Conservation (phyloP, 345 rosid species). For the Anastatica hierochuntica region DNA sequence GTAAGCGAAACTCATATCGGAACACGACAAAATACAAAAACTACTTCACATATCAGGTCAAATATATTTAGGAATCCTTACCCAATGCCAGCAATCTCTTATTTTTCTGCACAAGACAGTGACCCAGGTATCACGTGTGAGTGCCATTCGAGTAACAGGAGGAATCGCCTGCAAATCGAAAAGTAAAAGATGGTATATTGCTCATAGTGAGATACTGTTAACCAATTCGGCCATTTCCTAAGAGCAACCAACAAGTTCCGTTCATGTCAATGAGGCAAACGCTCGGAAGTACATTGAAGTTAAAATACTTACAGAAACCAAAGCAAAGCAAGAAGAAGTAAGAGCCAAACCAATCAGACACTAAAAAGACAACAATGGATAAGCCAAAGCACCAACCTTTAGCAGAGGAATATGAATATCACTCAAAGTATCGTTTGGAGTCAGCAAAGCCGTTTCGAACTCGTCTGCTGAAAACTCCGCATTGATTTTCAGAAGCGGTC, state of each 20-base stretch:
- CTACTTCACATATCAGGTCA: constrained; percentile 13
- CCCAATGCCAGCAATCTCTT: constrained; percentile 99
- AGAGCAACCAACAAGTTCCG: neutral
- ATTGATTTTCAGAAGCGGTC: constrained; percentile 68
- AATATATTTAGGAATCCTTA: constrained; percentile 31
- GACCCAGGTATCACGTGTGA: constrained; percentile 96
- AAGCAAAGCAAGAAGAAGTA: neutral
- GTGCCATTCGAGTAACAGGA: constrained; percentile 90
- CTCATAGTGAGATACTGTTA: neutral
- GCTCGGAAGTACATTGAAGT: neutral
- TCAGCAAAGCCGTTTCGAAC: constrained; percentile 82
- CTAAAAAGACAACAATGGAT: constrained; percentile 1
- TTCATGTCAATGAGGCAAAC: constrained; percentile 11
- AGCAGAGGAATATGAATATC: constrained; percentile 89
- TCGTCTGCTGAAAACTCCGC: constrained; percentile 95
- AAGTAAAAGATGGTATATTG: neutral
- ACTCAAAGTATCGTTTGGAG: constrained; percentile 84
- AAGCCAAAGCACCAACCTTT: constrained; percentile 57
- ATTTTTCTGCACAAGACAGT: constrained; percentile 95
- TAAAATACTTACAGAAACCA: neutral
- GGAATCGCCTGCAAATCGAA: constrained; percentile 60
- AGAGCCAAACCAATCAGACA: neutral
- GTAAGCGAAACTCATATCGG: constrained; percentile 24
- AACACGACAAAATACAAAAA: constrained; percentile 8
- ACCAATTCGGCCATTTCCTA: no score